These are phyloP conservation scores for Capronia americana DNA, from an alignment of 2,329 filamentous ascomycete genomes.

Conservation along the genomic window DNA sequence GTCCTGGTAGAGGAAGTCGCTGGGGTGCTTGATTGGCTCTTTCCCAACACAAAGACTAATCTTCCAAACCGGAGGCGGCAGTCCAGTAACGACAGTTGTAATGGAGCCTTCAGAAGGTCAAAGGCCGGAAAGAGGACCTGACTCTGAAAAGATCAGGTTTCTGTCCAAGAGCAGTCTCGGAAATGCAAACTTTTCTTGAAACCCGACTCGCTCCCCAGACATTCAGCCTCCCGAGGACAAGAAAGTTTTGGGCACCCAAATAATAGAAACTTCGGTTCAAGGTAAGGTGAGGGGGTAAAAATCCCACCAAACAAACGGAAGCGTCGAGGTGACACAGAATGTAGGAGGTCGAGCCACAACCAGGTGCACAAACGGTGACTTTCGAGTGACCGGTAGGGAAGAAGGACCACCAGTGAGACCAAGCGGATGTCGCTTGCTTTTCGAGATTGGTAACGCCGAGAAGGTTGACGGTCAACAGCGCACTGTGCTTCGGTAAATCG, in stretches of 20 bases:
- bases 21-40: conserved; percentile 13
- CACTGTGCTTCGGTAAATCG: not conserved
- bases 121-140: conserved; percentile 1
- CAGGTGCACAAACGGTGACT: conserved; percentile 7
- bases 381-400: conserved; percentile 12
- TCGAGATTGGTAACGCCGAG: not conserved
- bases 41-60: conserved; percentile 7
- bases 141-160: not conserved
- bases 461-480: not conserved
- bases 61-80: conserved; percentile 6
- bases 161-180: not conserved
- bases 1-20: not conserved
- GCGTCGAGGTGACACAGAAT: conserved; percentile 24
- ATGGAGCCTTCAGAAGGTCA: not conserved
- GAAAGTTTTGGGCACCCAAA: conserved; percentile 3
- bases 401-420: not conserved
- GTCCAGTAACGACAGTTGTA: conserved; percentile 26
- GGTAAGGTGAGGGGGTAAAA: conserved; percentile 1
- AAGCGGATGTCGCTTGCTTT: not conserved
- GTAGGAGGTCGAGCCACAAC: conserved; percentile 9
- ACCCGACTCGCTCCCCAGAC: conserved; percentile 4
- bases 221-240: conserved; percentile 1
- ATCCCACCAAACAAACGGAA: conserved; percentile 5
- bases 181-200: not conserved
- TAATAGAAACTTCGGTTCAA: not conserved